Evolutionary conservation across 257 asterid genomes (phyloP).

Genomic region (Catharanthus roseus): DNA sequence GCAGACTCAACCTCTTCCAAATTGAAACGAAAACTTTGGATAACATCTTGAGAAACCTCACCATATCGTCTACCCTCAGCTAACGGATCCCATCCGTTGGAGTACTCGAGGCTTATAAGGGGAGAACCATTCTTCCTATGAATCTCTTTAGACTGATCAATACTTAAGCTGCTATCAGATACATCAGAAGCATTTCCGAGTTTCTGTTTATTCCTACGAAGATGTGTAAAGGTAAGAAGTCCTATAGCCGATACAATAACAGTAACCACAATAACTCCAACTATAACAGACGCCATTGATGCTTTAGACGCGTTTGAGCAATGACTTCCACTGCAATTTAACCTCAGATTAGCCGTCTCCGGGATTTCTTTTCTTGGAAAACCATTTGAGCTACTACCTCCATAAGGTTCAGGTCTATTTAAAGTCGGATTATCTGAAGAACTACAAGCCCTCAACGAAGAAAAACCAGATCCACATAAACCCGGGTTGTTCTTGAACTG

Average conservation of each 20-base stretch:
- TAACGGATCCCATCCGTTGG: slow-evolving; percentile 89
- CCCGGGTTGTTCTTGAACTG: slow-evolving; percentile 65
- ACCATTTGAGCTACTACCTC: slow-evolving; percentile 43
- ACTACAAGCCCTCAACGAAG: slow-evolving; percentile 50
- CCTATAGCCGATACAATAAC: slow-evolving; percentile 41
- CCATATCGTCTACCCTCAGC: slow-evolving; percentile 78
- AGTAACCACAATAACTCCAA: slow-evolving; percentile 43
- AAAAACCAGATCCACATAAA: slow-evolving; percentile 68
- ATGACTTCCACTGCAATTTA: slow-evolving; percentile 50
- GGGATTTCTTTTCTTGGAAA: slow-evolving; percentile 59
- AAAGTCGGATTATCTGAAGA: slow-evolving; percentile 33
- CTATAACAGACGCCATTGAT: slow-evolving; percentile 53
- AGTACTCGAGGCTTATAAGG: slow-evolving; percentile 76
- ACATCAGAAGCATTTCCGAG: slow-evolving; percentile 35
- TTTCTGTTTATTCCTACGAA: slow-evolving; percentile 58
- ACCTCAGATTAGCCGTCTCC: slow-evolving; percentile 68
- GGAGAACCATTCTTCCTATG: slow-evolving; percentile 78
- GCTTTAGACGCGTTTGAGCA: slow-evolving; percentile 53
- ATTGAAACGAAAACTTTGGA: slow-evolving; percentile 63
- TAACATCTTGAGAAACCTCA: slow-evolving; percentile 52
- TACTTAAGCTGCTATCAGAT: slow-evolving; percentile 35
- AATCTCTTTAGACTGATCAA: slow-evolving; percentile 41
- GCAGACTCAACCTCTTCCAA: slow-evolving; percentile 81
- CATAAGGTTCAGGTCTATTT: slow-evolving; percentile 56
- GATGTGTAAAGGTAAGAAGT: slow-evolving; percentile 34